Base-by-base conservation (phyloP, 805 yeast species). In the Debaryomyces tyrocola region DNA sequence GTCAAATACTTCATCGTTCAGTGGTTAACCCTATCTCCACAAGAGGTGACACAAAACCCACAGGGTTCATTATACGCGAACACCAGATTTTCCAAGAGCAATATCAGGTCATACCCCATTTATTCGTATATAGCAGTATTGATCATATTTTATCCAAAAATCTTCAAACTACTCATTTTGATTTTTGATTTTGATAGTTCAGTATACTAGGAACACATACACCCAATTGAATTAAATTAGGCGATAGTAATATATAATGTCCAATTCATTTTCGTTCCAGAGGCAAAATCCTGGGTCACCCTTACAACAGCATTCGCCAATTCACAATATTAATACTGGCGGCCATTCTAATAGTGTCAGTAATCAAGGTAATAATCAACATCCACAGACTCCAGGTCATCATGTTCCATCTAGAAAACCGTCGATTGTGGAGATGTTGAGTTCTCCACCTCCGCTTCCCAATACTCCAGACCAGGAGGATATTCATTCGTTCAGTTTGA, bases 401-500 rank as follows among this genome's bases (percentile, higher is more conserved):
- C 57, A 48, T 29, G 51, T 46, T 33, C 57, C 62, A 5, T 58
- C 69, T n/a, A 56, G 77, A 28, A 71, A 84, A 52, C 78, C 88
- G 0, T 84, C 90, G 6, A 85, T 86, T 41, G 92, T 84, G 36
- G 92, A 86, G 60, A 67, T 86, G 69, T 67, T 86, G 31, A 81
- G 87, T 12, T 81, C 90, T 4, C 94, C 94, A 0, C 94, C 92
- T 2, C 78, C 82, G 5, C 14, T 31, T 12, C 62, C 69, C 49
- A 63, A 64, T 41, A 63, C 74, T 59, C 43, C 53, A 57, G 64
- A 74, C 64, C 56, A 60, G 33, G 71, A 67, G 18, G 73, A 68
- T 38, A 56, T 68, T 15, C 61, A 66, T 29, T 66, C 76, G 2
- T 63, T 73, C 50, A 66, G 68, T 42, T 64, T 73, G 41, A 67